Evolutionary conservation across 305 asterid genomes (phyloP), one percentile per base, ranked within the genome.

Genomic region (Fraxinus xanthoxyloides): DNA sequence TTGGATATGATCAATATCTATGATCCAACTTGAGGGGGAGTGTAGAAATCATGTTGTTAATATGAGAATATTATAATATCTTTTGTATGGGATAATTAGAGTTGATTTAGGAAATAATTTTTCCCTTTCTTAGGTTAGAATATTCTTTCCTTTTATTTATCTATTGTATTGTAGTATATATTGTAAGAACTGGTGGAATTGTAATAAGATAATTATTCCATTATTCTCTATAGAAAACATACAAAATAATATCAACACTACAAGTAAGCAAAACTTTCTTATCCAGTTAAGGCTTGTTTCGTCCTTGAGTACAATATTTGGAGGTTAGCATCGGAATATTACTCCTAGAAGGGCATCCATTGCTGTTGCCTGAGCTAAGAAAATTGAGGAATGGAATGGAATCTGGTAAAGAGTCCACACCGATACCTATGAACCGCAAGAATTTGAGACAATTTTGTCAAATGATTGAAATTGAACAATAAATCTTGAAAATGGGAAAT

Each of bases 351-450:
- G 13, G 15, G 63, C 13, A 32, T 70, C 75, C 75, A 69, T 43
- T 76, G 43, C 46, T 69, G 75, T 54, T 72, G 34, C 70, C 75
- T 77, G 76, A 72, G 77, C 77, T 72, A 24, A 72, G 54, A 40
- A 75, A 79, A 70, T 51, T 70, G 63, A 10, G 79, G 59, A 48
- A 48, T 48, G 48, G 48, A 78, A 24, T 51, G 70, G 23, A 65
- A 54, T 34, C 36, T 28, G 82, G 31, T 76, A 21, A 54, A 65
- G 72, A 80, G 30, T 79, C 79, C 67, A 38, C 51, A 7, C 73
- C 43, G 32, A 32, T 76, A 5, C 59, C 13, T 75, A 12, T 21
- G 77, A 23, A 75, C 48, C 46, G 3, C 31, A 56, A 24, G 51
- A 30, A 35, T 24, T 78, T 48, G 61, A 72, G 38, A 80, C 63